Conservation (phyloP, 2,329 filamentous ascomycete species). For the Aspergillus unguis region DNA sequence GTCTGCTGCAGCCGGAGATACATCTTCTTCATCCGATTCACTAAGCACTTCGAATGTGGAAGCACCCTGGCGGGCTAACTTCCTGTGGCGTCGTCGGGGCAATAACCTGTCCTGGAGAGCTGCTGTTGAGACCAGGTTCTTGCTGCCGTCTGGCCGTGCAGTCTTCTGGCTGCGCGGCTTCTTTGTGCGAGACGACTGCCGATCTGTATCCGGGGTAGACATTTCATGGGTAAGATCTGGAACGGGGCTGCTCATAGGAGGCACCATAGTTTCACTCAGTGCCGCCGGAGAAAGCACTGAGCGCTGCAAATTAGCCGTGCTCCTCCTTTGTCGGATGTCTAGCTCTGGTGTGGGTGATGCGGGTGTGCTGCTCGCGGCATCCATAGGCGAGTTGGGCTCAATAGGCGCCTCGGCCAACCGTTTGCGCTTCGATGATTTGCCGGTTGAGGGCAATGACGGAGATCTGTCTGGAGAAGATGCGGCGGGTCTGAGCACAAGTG, state of each 20-base stretch:
- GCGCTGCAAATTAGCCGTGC: constrained; percentile 12
- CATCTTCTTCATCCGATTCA: constrained; percentile 28
- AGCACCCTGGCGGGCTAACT: constrained; percentile 16
- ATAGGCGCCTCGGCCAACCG: constrained; percentile 26
- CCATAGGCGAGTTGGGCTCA: constrained; percentile 26
- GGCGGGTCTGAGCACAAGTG: constrained; percentile 22
- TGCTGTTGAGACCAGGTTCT: constrained; percentile 32
- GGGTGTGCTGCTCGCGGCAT: constrained; percentile 20
- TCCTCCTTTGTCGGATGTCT: constrained; percentile 3
- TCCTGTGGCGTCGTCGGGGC: constrained; percentile 32
- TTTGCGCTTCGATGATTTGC: constrained; percentile 39
- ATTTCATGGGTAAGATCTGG: constrained; percentile 19
- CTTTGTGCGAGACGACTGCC: constrained; percentile 1
- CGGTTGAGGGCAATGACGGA: constrained; percentile 24
- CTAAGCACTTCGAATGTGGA: constrained; percentile 23
- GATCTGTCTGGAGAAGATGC: constrained; percentile 24
- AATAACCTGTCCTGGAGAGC: constrained; percentile 35
- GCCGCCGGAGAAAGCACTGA: constrained; percentile 19
- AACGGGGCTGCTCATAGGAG: constrained; percentile 35
- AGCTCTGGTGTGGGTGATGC: constrained; percentile 14
- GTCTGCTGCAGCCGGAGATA: constrained; percentile 24
- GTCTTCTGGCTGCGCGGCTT: not conserved
- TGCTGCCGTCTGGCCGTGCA: constrained; percentile 10
- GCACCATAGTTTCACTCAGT: constrained; percentile 37
- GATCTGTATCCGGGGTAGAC: constrained; percentile 3